Evolutionary conservation across 75 land plant genomes (phyloP).

Genomic region (Cunninghamia lanceolata): DNA sequence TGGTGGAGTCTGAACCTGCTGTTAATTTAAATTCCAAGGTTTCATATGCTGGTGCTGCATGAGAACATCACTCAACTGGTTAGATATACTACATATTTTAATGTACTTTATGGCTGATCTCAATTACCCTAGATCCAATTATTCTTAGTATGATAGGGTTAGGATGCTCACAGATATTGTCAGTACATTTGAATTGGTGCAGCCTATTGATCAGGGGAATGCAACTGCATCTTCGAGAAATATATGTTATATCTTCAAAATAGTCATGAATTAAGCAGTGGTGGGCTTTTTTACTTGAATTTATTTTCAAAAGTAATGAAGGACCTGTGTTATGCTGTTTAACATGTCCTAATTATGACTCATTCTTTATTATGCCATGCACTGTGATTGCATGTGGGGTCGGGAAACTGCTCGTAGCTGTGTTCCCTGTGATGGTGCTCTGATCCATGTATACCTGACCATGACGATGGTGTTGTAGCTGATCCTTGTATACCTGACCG

Average conservation of each 20-base stretch:
- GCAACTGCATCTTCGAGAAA: background rate
- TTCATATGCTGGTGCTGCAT: background rate
- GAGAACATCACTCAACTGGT: background rate
- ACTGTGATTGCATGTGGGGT: conserved; percentile 13
- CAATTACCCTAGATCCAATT: background rate
- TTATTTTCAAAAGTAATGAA: background rate
- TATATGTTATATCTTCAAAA: no score
- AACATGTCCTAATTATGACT: background rate
- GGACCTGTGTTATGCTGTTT: background rate
- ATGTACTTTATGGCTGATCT: conserved; percentile 1
- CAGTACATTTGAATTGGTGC: background rate
- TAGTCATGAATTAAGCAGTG: background rate
- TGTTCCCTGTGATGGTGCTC: conserved; percentile 8
- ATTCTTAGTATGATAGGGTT: background rate
- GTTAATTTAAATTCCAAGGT: background rate
- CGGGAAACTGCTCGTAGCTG: conserved; percentile 12
- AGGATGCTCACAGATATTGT: conserved; percentile 1
- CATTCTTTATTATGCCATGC: conserved; percentile 5
- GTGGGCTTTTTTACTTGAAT: background rate
- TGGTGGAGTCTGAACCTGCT: conserved; percentile 4
- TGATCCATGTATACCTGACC: conserved; percentile 1
- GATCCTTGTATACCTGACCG: conserved; percentile 2
- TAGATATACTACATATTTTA: conserved; percentile 1
- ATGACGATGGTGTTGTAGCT: conserved; percentile 11
- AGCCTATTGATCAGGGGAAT: background rate